Base-by-base conservation (phyloP, 805 yeast genomes). In the Naumovozyma baii region DNA sequence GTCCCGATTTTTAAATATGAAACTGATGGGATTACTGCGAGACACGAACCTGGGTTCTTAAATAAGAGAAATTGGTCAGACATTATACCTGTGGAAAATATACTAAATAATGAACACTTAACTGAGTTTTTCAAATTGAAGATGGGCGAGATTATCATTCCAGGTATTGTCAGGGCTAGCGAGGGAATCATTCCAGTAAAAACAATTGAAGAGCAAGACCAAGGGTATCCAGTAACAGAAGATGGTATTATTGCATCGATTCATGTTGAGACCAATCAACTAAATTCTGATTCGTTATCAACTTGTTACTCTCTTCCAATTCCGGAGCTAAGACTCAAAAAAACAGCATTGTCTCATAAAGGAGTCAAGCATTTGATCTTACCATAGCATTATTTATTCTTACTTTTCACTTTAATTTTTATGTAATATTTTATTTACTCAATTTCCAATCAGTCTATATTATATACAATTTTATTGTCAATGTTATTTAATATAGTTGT, bases 41-140 rank as follows among this genome's bases (percentile, higher is more conserved):
- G 68, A 62, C 35, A 68, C 66, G 49, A 42, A 16, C 36, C 43
- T 30, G 49, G 54, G 10, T 78, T 80, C 49, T 55, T 79, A 62
- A 81, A 81, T 52, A 74, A 69, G 43, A 67, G 94, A 55, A 83
- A 83, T 59, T 83, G 82, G 78, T 68, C 80, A 31, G 88, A 80
- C 55, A 66, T 83, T 43, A 70, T 82, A 13, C 73, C 83, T 9
- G 55, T 71, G 34, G 55, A 61, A 39, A 73, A 74, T 39, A 54
- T 54, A n/a, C 38, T 57, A 14, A 38, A 42, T 7, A 55, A 50
- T 36, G 33, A 41, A 14, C 48, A 45, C 32, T 33, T 56, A 15
- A 39, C 44, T 17, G 34, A 40, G 1, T 29, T 26, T 5, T 40
- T 45, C 32, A 40, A 44, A 5, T 15, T 46, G 3, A 38, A 41